These are phyloP conservation scores for Diaporthe vaccinii DNA, from an alignment of 2,329 filamentous ascomycete genomes.

Conservation along the genomic window DNA sequence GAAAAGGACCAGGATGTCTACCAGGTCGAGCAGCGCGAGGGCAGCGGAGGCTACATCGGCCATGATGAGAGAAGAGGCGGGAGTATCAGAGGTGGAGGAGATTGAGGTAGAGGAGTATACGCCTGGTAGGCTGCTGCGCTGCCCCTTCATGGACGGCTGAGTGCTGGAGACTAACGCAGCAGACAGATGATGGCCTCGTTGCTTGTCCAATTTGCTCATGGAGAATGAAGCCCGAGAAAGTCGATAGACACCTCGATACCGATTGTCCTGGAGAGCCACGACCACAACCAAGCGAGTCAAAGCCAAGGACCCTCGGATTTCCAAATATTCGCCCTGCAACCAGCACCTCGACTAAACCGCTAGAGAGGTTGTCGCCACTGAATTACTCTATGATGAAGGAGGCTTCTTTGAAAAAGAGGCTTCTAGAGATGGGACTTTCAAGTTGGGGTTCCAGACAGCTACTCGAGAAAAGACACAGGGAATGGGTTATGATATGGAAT, in stretches of 20 bases:
- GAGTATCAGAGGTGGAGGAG: slow-evolving; percentile 51
- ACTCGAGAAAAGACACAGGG: slow-evolving; percentile 84
- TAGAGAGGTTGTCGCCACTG: slow-evolving; percentile 80
- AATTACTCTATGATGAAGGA: slow-evolving; percentile 94
- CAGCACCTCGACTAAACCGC: slow-evolving; percentile 52
- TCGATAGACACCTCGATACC: slow-evolving; percentile 85
- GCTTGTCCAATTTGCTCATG: slow-evolving; percentile 85
- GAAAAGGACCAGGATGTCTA: slow-evolving; percentile 69
- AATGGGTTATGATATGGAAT: slow-evolving; percentile 97
- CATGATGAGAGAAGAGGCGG: slow-evolving; percentile 50
- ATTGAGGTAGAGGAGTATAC: slow-evolving; percentile 47
- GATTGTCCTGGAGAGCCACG: slow-evolving; percentile 60
- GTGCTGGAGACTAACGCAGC: background rate
- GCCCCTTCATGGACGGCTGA: too few relatives aligned
- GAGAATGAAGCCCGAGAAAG: slow-evolving; percentile 83
- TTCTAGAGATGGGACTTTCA: slow-evolving; percentile 84
- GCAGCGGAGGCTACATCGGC: slow-evolving; percentile 54
- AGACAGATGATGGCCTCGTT: slow-evolving; percentile 79
- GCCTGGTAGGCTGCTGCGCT: slow-evolving; percentile 45
- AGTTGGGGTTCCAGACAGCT: slow-evolving; percentile 75
- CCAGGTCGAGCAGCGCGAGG: slow-evolving; percentile 60
- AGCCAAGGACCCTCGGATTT: slow-evolving; percentile 41
- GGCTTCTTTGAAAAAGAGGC: slow-evolving; percentile 80
- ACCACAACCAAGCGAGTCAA: slow-evolving; percentile 48
- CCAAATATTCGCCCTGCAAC: slow-evolving; percentile 2